Evolutionary conservation across 2,329 filamentous ascomycete genomes (phyloP).

Genomic region (Botrytis squamosa): DNA sequence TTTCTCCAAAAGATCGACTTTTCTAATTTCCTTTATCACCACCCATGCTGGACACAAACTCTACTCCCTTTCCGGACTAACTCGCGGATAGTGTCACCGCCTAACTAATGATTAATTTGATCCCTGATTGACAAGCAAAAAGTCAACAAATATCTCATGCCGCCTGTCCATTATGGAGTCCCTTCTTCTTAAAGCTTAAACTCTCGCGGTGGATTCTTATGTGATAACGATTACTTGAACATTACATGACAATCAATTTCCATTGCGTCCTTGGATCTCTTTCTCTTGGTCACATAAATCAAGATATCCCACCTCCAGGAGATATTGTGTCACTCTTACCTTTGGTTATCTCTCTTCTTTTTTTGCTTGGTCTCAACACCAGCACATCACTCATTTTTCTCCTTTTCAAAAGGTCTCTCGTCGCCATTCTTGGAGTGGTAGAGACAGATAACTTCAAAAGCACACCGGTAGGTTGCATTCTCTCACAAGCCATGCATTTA

Average conservation of each 20-base stretch:
- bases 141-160: not conserved
- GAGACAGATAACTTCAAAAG: not conserved
- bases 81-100: conserved; percentile 1
- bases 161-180: not conserved
- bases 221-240: conserved; percentile 1
- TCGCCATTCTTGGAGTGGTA: not conserved
- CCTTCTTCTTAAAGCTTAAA: not conserved
- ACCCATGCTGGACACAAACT: not conserved
- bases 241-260: not conserved
- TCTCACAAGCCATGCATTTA: not conserved
- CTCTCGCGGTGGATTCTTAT: not conserved
- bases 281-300: not conserved
- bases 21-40: conserved; percentile 15
- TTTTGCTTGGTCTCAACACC: conserved; percentile 16
- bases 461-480: not conserved
- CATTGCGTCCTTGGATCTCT: not conserved
- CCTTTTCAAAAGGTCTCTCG: not conserved
- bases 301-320: not conserved
- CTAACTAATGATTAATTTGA: not conserved
- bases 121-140: not conserved
- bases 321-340: not conserved
- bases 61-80: not conserved
- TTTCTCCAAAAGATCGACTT: conserved; percentile 10
- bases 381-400: not conserved
- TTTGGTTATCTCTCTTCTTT: not conserved